phyloP scores from a whole-genome alignment of 768 basidiomycete genomes.

The Boletus rubescentipes region DNA sequence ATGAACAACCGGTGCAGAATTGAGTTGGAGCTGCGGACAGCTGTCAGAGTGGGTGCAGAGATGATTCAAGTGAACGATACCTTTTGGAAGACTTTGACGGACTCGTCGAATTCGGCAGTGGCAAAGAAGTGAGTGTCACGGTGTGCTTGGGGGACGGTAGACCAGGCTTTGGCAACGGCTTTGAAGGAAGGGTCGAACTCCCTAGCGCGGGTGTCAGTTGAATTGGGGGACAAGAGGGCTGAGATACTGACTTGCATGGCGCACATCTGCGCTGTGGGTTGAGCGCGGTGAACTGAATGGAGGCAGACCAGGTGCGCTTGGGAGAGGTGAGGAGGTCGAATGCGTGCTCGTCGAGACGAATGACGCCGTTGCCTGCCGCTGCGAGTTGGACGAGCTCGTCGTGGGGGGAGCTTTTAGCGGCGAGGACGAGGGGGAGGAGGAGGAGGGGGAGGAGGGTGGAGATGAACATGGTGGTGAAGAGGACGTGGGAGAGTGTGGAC shows the following conservation, averaged over 20 bases:
- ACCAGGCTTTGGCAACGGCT: slow-evolving; percentile 85
- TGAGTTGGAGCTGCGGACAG: slow-evolving; percentile 64
- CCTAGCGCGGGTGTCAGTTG: slow-evolving; percentile 40
- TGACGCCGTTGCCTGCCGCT: slow-evolving; percentile 69
- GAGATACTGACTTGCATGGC: slow-evolving; percentile 82
- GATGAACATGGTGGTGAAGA: slow-evolving; percentile 15
- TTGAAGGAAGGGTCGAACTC: slow-evolving; percentile 84
- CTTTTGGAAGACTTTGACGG: slow-evolving; percentile 74
- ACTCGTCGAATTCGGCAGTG: slow-evolving; percentile 83
- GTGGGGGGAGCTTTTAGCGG: slow-evolving; percentile 33
- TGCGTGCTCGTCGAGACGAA: slow-evolving; percentile 70
- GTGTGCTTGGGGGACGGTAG: slow-evolving; percentile 52
- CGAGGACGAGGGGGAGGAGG: slow-evolving; percentile 32
- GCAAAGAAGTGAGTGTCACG: slow-evolving; percentile 90
- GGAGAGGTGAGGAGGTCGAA: slow-evolving; percentile 78
- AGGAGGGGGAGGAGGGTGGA: slow-evolving; percentile 36
- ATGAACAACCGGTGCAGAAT: slow-evolving; percentile 81
- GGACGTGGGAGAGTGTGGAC: slow-evolving; percentile 11
- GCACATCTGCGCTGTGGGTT: slow-evolving; percentile 75
- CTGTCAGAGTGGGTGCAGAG: slow-evolving; percentile 10
- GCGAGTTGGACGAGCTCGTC: slow-evolving; percentile 70
- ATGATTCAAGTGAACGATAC: slow-evolving; percentile 37
- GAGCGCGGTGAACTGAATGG: slow-evolving; percentile 87
- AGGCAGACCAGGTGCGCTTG: slow-evolving; percentile 83
- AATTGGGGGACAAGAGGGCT: neutral